phyloP scores from a whole-genome alignment of 352 stramenopile species.

The Thraustotheca clavata region DNA sequence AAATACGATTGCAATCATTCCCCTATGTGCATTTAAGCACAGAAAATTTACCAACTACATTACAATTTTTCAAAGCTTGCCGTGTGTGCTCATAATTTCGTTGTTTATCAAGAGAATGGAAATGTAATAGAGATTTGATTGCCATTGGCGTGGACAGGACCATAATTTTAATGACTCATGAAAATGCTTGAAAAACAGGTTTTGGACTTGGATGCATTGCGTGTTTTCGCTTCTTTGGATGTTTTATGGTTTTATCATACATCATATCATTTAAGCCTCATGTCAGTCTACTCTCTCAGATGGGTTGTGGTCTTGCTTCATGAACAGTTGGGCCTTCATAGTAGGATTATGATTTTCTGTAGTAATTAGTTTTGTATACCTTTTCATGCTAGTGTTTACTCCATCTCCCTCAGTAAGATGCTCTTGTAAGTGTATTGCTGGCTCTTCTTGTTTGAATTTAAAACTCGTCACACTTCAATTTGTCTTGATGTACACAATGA shows the following conservation, averaged over 20 bases:
- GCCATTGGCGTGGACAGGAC: constrained; percentile 1
- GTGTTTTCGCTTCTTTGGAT: constrained; percentile 1
- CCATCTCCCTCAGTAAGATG: too few relatives aligned
- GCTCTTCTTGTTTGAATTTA: too few relatives aligned
- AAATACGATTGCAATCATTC: too few relatives aligned
- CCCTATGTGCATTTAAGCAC: too few relatives aligned
- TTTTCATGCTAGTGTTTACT: neutral
- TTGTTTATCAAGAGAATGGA: too few relatives aligned
- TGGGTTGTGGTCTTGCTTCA: neutral
- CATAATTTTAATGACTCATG: neutral
- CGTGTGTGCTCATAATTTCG: too few relatives aligned
- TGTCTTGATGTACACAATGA: neutral
- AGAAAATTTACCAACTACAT: too few relatives aligned
- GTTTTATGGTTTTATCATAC: neutral
- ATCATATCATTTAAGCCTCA: neutral
- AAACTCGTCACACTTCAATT: constrained; percentile 8
- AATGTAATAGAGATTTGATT: too few relatives aligned
- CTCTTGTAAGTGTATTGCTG: too few relatives aligned
- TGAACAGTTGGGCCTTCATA: neutral
- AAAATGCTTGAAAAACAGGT: constrained; percentile 7
- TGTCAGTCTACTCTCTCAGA: neutral
- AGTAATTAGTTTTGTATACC: constrained; percentile 1
- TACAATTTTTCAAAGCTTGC: too few relatives aligned
- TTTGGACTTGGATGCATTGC: neutral
- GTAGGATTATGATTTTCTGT: constrained; percentile 9